These are phyloP conservation scores for Botrytis paeoniae DNA, from an alignment of 2,329 filamentous ascomycete genomes.

Conservation along the genomic window DNA sequence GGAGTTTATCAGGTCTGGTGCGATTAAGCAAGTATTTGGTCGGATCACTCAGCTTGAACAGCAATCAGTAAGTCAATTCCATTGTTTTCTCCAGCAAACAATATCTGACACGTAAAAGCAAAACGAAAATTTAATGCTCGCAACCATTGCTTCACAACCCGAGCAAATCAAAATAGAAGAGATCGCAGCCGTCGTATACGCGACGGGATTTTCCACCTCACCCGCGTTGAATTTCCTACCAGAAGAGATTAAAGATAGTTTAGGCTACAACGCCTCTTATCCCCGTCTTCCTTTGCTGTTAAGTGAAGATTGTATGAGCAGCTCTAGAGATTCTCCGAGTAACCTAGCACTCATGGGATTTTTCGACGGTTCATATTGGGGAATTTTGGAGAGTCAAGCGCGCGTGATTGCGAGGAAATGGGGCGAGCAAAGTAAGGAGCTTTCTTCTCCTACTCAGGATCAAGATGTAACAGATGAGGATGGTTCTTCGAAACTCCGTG, in stretches of 20 bases:
- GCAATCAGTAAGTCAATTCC: background rate
- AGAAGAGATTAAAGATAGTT: background rate
- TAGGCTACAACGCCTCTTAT: background rate
- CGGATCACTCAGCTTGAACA: conserved; percentile 3
- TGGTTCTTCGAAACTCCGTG: background rate
- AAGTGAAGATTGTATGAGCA: background rate
- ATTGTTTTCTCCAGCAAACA: background rate
- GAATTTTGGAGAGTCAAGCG: conserved; percentile 16
- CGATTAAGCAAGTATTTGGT: conserved; percentile 26
- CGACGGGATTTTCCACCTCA: conserved; percentile 7
- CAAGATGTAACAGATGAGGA: no score
- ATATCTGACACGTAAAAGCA: background rate
- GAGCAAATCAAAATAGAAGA: background rate
- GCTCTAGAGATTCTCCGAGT: background rate
- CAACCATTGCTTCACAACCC: background rate
- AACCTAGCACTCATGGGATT: conserved; percentile 18
- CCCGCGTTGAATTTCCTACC: conserved; percentile 6
- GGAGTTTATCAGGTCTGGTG: conserved; percentile 26
- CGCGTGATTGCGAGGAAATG: conserved; percentile 12
- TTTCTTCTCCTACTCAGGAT: no score
- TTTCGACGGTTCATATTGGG: conserved; percentile 16
- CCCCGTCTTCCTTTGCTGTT: conserved; percentile 7
- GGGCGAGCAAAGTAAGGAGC: background rate
- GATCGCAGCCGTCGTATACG: conserved; percentile 1
- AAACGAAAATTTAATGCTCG: background rate